Evolutionary conservation across 306 rosid genomes (phyloP).

Genomic region (Rosa persica): DNA sequence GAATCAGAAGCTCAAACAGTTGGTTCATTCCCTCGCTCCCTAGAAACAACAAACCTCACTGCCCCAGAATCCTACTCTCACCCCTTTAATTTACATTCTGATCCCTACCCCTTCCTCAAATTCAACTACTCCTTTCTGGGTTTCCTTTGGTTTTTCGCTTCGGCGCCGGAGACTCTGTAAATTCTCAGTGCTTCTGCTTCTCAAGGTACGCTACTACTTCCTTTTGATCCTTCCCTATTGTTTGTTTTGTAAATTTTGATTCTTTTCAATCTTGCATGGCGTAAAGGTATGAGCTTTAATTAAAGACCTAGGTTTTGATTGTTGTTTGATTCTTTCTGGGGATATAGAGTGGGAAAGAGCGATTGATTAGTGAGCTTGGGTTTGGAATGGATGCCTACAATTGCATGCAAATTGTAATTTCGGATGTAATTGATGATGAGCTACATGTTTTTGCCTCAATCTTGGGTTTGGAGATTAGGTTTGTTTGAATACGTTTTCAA

Average conservation of each 20-base stretch:
- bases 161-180: constrained; percentile 1
- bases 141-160: neutral
- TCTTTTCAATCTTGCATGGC: neutral
- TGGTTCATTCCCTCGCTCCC: constrained; percentile 2
- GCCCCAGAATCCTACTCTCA: neutral
- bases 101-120: constrained; percentile 1
- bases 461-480: neutral
- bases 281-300: neutral
- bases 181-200: constrained; percentile 4
- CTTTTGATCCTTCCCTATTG: neutral
- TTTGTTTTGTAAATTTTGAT: neutral
- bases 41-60: neutral
- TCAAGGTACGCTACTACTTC: constrained; percentile 6
- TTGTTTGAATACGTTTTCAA: neutral
- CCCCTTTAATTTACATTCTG: neutral
- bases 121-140: neutral
- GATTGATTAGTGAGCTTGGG: neutral
- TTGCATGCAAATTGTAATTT: neutral
- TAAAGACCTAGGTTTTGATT: neutral
- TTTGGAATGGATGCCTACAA: neutral
- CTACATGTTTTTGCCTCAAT: neutral
- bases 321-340: neutral
- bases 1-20: neutral
- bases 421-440: neutral
- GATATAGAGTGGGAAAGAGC: neutral